A percentile compares a stretch with the other conserved stretches of the same genome.
Conservation (phyloP, 1,284 basidiomycete genomes). For the Ganoderma leucocontextum region DNA sequence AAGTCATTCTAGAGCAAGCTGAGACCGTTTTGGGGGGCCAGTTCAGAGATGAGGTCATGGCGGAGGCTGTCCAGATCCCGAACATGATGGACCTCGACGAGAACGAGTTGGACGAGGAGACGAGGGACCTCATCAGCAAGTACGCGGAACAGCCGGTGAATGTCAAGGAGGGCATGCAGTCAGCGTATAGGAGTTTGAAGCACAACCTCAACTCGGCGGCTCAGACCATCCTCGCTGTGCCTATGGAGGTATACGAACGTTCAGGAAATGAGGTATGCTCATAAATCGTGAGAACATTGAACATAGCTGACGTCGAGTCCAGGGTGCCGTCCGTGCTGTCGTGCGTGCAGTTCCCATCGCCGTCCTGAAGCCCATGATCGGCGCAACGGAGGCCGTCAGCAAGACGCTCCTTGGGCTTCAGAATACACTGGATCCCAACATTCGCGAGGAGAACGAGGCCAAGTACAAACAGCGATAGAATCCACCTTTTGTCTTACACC, state of each 20-base stretch:
- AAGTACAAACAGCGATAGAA: constrained; percentile 84
- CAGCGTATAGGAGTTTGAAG: constrained; percentile 87
- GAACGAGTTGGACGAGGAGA: constrained; percentile 52
- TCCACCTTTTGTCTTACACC: not conserved
- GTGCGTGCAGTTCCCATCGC: constrained; percentile 97
- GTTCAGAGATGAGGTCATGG: constrained; percentile 69
- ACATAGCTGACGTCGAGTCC: constrained; percentile 19
- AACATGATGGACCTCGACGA: constrained; percentile 44
- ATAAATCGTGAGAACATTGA: constrained; percentile 1
- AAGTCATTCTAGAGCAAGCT: constrained; percentile 95
- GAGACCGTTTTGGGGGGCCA: constrained; percentile 91
- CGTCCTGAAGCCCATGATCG: constrained; percentile 95
- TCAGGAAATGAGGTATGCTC: constrained; percentile 82
- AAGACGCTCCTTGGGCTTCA: constrained; percentile 94
- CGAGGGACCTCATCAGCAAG: constrained; percentile 73
- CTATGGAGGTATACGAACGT: constrained; percentile 98
- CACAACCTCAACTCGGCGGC: constrained; percentile 92
- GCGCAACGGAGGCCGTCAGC: constrained; percentile 94
- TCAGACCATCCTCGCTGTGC: constrained; percentile 97
- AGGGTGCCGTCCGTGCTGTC: constrained; percentile 93
- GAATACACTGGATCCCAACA: constrained; percentile 86
- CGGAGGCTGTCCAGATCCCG: constrained; percentile 66
- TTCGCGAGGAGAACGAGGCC: constrained; percentile 82
- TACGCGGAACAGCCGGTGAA: constrained; percentile 92
- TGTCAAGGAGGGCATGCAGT: constrained; percentile 88